phyloP scores from a whole-genome alignment of 176 grass and related monocot species.

The Saccharum officinarum region DNA sequence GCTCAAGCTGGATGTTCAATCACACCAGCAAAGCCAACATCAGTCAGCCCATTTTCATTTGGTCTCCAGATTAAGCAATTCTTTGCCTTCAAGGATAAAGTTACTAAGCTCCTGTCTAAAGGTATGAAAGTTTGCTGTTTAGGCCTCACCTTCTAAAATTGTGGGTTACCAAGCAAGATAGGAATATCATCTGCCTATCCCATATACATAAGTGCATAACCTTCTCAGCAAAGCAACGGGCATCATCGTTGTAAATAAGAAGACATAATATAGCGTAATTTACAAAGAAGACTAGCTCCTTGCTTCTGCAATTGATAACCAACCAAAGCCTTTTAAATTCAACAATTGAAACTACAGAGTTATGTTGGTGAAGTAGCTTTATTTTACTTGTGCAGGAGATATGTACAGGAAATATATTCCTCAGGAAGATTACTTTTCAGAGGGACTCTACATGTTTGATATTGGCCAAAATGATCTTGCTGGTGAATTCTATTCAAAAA shows the following conservation, averaged over 20 bases:
- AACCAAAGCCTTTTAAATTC: slow-evolving; percentile 23
- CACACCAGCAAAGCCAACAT: slow-evolving; percentile 88
- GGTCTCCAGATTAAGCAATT: slow-evolving; percentile 90
- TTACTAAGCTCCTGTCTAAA: slow-evolving; percentile 60
- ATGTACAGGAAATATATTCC: slow-evolving; percentile 70
- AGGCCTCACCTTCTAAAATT: slow-evolving; percentile 19
- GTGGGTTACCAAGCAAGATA: slow-evolving; percentile 29
- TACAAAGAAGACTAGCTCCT: not conserved
- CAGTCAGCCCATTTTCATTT: slow-evolving; percentile 92
- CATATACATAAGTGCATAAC: slow-evolving; percentile 14
- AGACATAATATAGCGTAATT: slow-evolving; percentile 5
- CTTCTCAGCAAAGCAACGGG: slow-evolving; percentile 10
- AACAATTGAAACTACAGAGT: not conserved
- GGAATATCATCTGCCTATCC: not conserved
- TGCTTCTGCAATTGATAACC: not conserved
- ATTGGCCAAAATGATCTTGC: slow-evolving; percentile 99
- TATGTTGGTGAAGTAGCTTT: not conserved
- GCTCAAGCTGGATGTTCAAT: slow-evolving; percentile 91
- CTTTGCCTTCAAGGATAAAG: slow-evolving; percentile 83
- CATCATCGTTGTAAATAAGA: slow-evolving; percentile 7
- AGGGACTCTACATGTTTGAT: slow-evolving; percentile 97
- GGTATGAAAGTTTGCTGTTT: slow-evolving; percentile 40
- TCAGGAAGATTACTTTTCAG: slow-evolving; percentile 64
- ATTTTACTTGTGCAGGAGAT: slow-evolving; percentile 59
- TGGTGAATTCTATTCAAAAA: slow-evolving; percentile 82